Evolutionary conservation across 2,329 filamentous ascomycete species (phyloP), one percentile per base, ranked within the genome.

Genomic region (Colletotrichum sp.): DNA sequence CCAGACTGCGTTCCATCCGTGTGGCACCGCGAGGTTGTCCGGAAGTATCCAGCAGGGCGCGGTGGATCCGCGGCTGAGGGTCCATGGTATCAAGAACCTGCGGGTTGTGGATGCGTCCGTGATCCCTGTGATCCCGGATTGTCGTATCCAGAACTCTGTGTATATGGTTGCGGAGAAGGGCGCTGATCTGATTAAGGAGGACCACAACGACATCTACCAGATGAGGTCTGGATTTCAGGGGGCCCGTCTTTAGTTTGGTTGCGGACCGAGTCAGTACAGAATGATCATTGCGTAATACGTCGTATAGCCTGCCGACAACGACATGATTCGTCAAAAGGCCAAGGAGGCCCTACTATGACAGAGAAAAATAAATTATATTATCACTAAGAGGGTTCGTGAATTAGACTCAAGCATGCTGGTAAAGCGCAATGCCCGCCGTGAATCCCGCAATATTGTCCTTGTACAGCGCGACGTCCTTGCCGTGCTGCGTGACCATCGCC

Each of bases 401-500:
- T 18, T 30, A 60, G 15, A 15, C n/a, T 39, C 21, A 72, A 32
- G 78, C 76, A 24, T 80, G 74, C 39, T 74, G 76, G 16, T 79
- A 86, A 55, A 86, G 78, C 10, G 81, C 84, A 66, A 87, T 80
- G 26, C 83, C 85, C 36, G 82, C 82, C 28, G 85, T 82, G 71
- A 84, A 88, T 5, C 82, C 82, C 30, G 85, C 86, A 74, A 82
- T 80, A 24, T 87, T 87, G 68, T 85, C 86, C 32, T 77, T 79
- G 61, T 79, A 85, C 71, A 76, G 79, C 7, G 85, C 85, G 5
- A 87, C 76, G 66, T 82, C 80, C 16, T 64, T 68, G 9, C 84
- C 84, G 48, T 86, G 77, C 64, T 82, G 78, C 66, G 82, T 84
- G 52, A 87, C 78, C 86, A 88, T 88, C 72, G 80, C 81, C 73